Percentiles rank a stretch among this genome's conserved stretches.
Evolutionary conservation across 2,329 filamentous ascomycete species (phyloP).

Genomic region (Epicoccum sorghinum): DNA sequence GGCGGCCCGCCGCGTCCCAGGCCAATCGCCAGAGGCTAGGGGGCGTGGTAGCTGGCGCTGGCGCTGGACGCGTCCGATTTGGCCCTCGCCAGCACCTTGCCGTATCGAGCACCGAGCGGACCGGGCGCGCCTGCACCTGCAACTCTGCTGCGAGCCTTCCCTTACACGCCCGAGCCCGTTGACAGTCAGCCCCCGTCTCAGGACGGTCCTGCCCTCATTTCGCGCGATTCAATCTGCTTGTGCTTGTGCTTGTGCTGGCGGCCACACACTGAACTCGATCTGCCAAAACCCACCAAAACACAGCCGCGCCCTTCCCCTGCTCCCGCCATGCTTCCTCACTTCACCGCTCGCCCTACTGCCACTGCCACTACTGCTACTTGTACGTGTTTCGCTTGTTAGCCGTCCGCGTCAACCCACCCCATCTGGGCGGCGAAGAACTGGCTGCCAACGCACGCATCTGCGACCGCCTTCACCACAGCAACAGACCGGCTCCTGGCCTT

Average conservation of each 20-base stretch:
- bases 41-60: not conserved
- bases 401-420: conserved; percentile 23
- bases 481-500: conserved; percentile 44
- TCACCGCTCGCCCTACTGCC: conserved; percentile 21
- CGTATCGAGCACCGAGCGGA: conserved; percentile 17
- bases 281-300: conserved; percentile 17
- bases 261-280: conserved; percentile 20
- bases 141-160: conserved; percentile 27
- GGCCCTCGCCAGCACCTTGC: conserved; percentile 5
- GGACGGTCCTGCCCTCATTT: conserved; percentile 36
- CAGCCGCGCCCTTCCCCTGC: conserved; percentile 7
- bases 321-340: conserved; percentile 27
- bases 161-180: conserved; percentile 30
- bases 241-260: conserved; percentile 5
- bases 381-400: conserved; percentile 24
- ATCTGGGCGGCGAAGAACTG: conserved; percentile 24
- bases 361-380: conserved; percentile 20
- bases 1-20: conserved; percentile 16
- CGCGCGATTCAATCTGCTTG: conserved; percentile 24
- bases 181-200: conserved; percentile 32
- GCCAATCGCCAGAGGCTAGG: conserved; percentile 28
- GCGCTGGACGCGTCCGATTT: conserved; percentile 14
- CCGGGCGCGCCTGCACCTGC: conserved; percentile 31
- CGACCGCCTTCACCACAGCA: conserved; percentile 49
- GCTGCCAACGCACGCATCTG: conserved; percentile 46